Percentiles rank a stretch among this genome's conserved stretches.
Evolutionary conservation across 352 stramenopile species (phyloP).

Genomic region (Globisporangium lucens): DNA sequence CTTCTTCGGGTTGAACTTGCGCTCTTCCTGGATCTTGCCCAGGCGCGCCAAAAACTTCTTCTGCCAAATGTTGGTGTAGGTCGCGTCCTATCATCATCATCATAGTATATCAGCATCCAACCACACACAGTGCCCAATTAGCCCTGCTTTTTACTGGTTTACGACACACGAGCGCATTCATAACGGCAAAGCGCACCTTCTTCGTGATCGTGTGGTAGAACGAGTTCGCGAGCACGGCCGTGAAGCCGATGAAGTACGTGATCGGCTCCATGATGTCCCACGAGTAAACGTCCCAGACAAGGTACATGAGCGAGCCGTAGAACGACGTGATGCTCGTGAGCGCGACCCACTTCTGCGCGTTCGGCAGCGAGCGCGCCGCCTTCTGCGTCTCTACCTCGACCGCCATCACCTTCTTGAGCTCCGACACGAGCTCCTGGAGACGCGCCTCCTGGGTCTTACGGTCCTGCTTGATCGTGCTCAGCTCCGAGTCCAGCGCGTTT

Average conservation of each 20-base stretch:
- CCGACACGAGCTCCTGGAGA: slow-evolving; percentile 35
- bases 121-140: no score
- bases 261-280: slow-evolving; percentile 91
- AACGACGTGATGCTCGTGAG: slow-evolving; percentile 61
- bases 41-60: slow-evolving; percentile 59
- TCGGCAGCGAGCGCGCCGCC: slow-evolving; percentile 49
- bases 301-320: slow-evolving; percentile 76
- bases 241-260: slow-evolving; percentile 89
- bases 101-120: neutral
- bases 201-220: slow-evolving; percentile 83
- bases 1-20: slow-evolving; percentile 46
- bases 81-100: slow-evolving; percentile 41
- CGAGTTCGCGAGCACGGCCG: slow-evolving; percentile 72
- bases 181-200: slow-evolving; percentile 28
- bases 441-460: slow-evolving; percentile 52
- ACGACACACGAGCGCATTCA: no score
- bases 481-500: slow-evolving; percentile 70
- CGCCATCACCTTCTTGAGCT: slow-evolving; percentile 46
- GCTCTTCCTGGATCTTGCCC: slow-evolving; percentile 41
- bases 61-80: slow-evolving; percentile 83
- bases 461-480: slow-evolving; percentile 73
- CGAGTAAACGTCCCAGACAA: slow-evolving; percentile 85
- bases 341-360: slow-evolving; percentile 68
- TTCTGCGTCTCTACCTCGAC: slow-evolving; percentile 46
- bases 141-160: no score